phyloP scores from a whole-genome alignment of 2,329 filamentous ascomycete species.

The Hawksworthiomyces lignivorus region DNA sequence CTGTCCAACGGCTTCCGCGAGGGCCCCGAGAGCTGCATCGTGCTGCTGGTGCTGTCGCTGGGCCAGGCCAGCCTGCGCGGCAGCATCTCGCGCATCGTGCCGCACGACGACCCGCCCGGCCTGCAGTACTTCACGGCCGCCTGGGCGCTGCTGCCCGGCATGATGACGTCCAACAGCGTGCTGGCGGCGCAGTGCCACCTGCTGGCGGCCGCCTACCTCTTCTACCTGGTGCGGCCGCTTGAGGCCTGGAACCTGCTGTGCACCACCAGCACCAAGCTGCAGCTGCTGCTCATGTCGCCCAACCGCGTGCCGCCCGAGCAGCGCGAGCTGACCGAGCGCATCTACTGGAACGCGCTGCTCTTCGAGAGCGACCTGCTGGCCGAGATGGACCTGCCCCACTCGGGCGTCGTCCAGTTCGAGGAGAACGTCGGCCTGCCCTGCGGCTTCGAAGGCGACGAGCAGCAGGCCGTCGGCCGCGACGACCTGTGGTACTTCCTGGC shows the following conservation, averaged over 20 bases:
- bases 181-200: slow-evolving; percentile 74
- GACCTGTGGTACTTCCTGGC: slow-evolving; percentile 83
- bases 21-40: slow-evolving; percentile 75
- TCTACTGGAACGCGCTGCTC: slow-evolving; percentile 78
- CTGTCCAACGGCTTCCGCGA: slow-evolving; percentile 69
- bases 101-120: slow-evolving; percentile 64
- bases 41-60: slow-evolving; percentile 68
- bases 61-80: slow-evolving; percentile 69
- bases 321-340: slow-evolving; percentile 65
- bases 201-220: slow-evolving; percentile 72
- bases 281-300: slow-evolving; percentile 67
- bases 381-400: slow-evolving; percentile 74
- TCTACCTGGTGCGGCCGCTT: slow-evolving; percentile 72
- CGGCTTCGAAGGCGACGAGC: slow-evolving; percentile 66
- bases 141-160: slow-evolving; percentile 66
- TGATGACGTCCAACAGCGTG: slow-evolving; percentile 75
- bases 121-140: slow-evolving; percentile 74
- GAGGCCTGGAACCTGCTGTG: slow-evolving; percentile 78
- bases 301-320: slow-evolving; percentile 60
- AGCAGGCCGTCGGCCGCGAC: slow-evolving; percentile 56
- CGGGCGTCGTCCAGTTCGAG: slow-evolving; percentile 74
- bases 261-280: slow-evolving; percentile 73
- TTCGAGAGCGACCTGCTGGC: slow-evolving; percentile 75
- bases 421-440: slow-evolving; percentile 72
- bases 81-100: slow-evolving; percentile 65